Conservation (phyloP, 2,329 filamentous ascomycete genomes). For the Fusarium irregulare region DNA sequence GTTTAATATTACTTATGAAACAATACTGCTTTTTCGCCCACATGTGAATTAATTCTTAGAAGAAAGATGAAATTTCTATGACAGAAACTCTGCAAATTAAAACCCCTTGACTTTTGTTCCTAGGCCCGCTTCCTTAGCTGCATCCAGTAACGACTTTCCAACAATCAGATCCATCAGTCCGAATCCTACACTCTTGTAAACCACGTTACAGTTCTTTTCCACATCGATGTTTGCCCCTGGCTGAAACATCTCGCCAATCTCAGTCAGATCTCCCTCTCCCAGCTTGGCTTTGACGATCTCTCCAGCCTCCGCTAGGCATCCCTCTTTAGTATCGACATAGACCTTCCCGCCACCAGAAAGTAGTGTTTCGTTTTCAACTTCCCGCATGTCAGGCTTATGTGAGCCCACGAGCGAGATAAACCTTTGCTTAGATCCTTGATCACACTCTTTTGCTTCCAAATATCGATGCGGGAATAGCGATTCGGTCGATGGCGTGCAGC, state of each 20-base stretch:
- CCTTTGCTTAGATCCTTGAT: background rate
- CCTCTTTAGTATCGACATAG: background rate
- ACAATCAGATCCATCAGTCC: background rate
- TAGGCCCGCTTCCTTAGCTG: background rate
- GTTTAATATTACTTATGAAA: conserved; percentile 8
- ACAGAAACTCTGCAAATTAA: accelerated
- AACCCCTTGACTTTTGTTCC: background rate
- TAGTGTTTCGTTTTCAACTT: background rate
- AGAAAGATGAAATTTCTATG: accelerated
- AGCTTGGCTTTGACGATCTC: background rate
- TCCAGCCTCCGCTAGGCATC: background rate
- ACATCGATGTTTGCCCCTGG: accelerated
- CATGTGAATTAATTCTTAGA: background rate
- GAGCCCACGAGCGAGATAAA: background rate
- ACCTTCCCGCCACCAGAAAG: background rate
- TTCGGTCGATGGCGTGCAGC: background rate
- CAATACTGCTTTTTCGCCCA: accelerated
- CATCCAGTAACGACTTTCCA: background rate
- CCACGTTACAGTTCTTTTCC: background rate
- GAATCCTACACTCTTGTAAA: background rate
- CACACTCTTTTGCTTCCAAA: background rate
- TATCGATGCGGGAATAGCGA: background rate
- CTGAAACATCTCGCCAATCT: background rate
- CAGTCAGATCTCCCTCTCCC: background rate
- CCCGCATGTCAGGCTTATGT: background rate